Base-by-base conservation (phyloP, 192 early-diverging fungal genomes). In the Paraglomus brasilianum region DNA sequence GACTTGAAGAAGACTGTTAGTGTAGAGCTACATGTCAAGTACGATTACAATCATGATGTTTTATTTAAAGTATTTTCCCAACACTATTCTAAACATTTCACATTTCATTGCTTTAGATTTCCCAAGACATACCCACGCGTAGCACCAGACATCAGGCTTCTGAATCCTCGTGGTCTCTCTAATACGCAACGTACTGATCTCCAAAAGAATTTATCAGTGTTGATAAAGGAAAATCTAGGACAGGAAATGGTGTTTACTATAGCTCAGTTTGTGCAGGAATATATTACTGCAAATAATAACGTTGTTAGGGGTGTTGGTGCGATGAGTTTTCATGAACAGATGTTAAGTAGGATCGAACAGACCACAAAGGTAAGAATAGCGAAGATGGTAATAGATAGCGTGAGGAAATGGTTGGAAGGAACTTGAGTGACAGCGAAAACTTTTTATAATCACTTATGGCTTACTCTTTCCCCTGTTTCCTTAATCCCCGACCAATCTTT, bases 161-260 rank as follows among this genome's bases (percentile, higher is more conserved):
- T 82, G 39, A 77, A 80, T 42, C 72, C 78, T 4, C 75, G 67
- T 40, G 88, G 88, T 5, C 74, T 92, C 5, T 78, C 79, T 40
- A 69, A 74, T 8, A 76, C 75, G 21, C 80, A 87, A 53, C 65
- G 82, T 14, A 77, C 78, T 21, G 77, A 80, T 42, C 74, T 88
- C 1, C 57, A 60, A 21, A 72, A 42, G 17, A 51, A 80, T 39
- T 57, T 85, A 2, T 74, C 72, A 44, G 51, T 38, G 5, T 66
- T 80, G 5, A 78, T 81, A 7, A 78, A 72, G 42, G 67, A 65
- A 22, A 68, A 82, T 7, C 41, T 82, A 0, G 88, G 86, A 0
- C 76, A 78, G 49, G 90, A 92, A 73, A 87, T 90, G 86, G 75
- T 90, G 52, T 90, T 85, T 47, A 87, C 87, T 50, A 63, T 92